Base-by-base conservation (phyloP, 768 basidiomycete species). In the Infundibulicybe gibba region DNA sequence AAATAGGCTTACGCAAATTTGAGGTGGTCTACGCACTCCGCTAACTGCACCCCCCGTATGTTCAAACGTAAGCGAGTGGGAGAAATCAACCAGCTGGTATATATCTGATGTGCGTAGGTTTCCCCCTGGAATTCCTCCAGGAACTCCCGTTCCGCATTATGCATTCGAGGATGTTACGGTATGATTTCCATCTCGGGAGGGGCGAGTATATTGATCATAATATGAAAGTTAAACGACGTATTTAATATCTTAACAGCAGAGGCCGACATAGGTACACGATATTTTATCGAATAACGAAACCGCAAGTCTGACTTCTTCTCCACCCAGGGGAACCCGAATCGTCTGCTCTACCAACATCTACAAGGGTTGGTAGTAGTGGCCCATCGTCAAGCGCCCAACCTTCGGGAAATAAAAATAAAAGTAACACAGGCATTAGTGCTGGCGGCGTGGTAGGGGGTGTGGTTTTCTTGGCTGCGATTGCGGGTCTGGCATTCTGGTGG, bases 391-490 rank as follows among this genome's bases (percentile, higher is more conserved):
- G 54, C 17, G 45, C 55, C 2, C 61, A 72, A 3, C 3, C 4
- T 25, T 8, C 25, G 8, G 25, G 25, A 3, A 25, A 25, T 3
- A 25, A 25, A 3, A 25, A 25, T 3, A 25, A 25, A 25, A 25
- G 25, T 25, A 25, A 25, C 41, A 67, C 71, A 1, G 77, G 76
- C 2, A 67, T 76, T n/a, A 83, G 85, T 33, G 80, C 77, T 0
- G 84, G 83, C 34, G 83, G 85, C n/a, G 76, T 79, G 6, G 68
- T 83, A 5, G 80, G 80, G 3, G 80, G 75, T 11, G 48, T 85
- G 1, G 68, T 77, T 20, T 69, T 60, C n/a, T 47, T 78, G 15
- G 74, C 69, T 8, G 50, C 75, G 39, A 61, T 82, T 10, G 70
- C 55, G 3, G 74, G 61, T 1, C 32, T 61, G 8, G 44, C 56